phyloP scores from a whole-genome alignment of 805 yeast genomes.

The Wickerhamiella azymoides region DNA sequence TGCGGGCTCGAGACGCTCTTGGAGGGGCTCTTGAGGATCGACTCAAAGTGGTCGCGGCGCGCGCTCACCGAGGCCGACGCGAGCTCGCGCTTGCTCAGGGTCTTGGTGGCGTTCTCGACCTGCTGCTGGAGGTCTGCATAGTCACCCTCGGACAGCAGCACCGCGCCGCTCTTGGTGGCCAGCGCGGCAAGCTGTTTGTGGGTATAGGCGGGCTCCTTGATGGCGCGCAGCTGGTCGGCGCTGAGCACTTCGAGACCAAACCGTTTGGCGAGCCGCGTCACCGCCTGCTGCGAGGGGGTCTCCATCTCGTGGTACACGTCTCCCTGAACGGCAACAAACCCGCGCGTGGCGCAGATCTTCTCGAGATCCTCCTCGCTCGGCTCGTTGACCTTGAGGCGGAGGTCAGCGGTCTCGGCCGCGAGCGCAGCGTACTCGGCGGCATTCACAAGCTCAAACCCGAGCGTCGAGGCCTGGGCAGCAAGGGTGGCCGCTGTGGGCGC shows the following conservation, averaged over 20 bases:
- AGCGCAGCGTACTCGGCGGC: constrained; percentile 22
- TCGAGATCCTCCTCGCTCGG: constrained; percentile 26
- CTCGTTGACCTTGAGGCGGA: constrained; percentile 11
- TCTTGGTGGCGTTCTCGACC: not conserved
- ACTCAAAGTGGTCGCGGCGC: constrained; percentile 23
- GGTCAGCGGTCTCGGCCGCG: constrained; percentile 22
- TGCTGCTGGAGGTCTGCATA: constrained; percentile 7
- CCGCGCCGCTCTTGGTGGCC: constrained; percentile 10
- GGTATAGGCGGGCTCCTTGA: constrained; percentile 9
- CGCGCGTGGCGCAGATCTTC: constrained; percentile 24
- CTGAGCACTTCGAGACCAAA: constrained; percentile 12
- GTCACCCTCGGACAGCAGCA: constrained; percentile 7
- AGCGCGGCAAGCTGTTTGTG: constrained; percentile 14
- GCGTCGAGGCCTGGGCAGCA: constrained; percentile 11
- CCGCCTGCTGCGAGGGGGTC: not conserved
- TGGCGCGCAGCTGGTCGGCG: constrained; percentile 10
- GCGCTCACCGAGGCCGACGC: constrained; percentile 18
- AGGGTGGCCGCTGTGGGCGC: constrained; percentile 9
- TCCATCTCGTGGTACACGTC: constrained; percentile 18
- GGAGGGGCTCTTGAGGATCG: constrained; percentile 15
- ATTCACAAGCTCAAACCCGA: constrained; percentile 11
- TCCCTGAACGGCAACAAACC: constrained; percentile 22
- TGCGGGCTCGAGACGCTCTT: constrained; percentile 11
- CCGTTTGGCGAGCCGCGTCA: constrained; percentile 9
- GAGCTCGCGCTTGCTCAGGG: constrained; percentile 7